A percentile compares a stretch with the other conserved stretches of the same genome.
Evolutionary conservation across 768 basidiomycete species (phyloP).

Genomic region (Lanmaoa rubissima): DNA sequence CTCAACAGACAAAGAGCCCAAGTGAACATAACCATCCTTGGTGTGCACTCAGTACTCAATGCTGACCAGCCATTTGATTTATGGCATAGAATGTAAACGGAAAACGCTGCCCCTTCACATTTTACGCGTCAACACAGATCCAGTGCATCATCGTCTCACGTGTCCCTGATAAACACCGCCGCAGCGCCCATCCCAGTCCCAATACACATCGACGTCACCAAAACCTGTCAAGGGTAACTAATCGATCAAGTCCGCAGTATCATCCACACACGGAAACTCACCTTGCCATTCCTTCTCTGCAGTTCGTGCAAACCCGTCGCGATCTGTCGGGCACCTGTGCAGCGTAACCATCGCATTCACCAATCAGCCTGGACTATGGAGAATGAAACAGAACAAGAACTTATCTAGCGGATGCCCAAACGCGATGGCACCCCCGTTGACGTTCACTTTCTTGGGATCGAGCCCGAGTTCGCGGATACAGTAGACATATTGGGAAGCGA

Average conservation of each 20-base stretch:
- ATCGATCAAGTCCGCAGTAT: not conserved
- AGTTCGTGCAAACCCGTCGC: slow-evolving; percentile 81
- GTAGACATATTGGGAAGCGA: slow-evolving; percentile 82
- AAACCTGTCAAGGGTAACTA: slow-evolving; percentile 43
- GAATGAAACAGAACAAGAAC: slow-evolving; percentile 28
- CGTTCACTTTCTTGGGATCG: slow-evolving; percentile 69
- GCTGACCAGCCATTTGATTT: too few species aligned
- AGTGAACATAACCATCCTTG: too few species aligned
- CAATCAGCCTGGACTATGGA: slow-evolving; percentile 6
- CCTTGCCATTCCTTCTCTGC: slow-evolving; percentile 67
- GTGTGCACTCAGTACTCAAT: too few species aligned
- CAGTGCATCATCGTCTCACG: not conserved
- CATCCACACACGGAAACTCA: slow-evolving; percentile 18
- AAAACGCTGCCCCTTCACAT: not conserved
- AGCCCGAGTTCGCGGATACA: slow-evolving; percentile 64
- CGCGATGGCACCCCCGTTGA: slow-evolving; percentile 90
- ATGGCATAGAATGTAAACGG: not conserved
- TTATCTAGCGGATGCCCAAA: slow-evolving; percentile 81
- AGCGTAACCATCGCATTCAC: slow-evolving; percentile 43
- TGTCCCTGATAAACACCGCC: slow-evolving; percentile 63
- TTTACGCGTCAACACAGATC: not conserved
- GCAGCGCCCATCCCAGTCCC: slow-evolving; percentile 93
- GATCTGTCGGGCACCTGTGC: slow-evolving; percentile 82
- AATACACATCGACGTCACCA: slow-evolving; percentile 90
- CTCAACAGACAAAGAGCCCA: not conserved